Evolutionary conservation across 192 early-diverging fungal species (phyloP).

Genomic region (Diversispora epigaea): DNA sequence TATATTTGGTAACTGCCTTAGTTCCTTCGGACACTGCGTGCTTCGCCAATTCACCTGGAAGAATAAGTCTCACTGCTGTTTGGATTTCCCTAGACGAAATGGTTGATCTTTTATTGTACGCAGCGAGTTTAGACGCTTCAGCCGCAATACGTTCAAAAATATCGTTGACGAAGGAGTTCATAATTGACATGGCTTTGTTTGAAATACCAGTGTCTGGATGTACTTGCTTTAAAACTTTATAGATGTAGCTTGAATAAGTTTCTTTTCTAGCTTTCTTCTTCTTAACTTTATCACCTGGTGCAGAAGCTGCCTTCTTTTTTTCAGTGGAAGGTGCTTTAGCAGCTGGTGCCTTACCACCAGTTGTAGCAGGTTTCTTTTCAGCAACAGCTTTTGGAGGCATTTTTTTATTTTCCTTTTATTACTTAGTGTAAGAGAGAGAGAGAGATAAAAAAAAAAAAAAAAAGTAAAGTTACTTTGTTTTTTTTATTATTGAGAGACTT

Average conservation of each 20-base stretch:
- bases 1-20: slow-evolving; percentile 98
- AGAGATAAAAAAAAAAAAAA: too few species aligned
- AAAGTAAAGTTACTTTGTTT: too few species aligned
- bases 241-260: slow-evolving; percentile 84
- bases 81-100: slow-evolving; percentile 97
- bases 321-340: slow-evolving; percentile 41
- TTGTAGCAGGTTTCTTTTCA: slow-evolving; percentile 65
- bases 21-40: slow-evolving; percentile 98
- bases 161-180: slow-evolving; percentile 97
- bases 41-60: slow-evolving; percentile 91
- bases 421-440: not conserved
- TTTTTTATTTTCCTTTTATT: not conserved
- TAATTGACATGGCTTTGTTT: slow-evolving; percentile 94
- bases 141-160: slow-evolving; percentile 94
- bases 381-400: slow-evolving; percentile 32
- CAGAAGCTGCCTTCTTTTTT: slow-evolving; percentile 32
- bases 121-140: slow-evolving; percentile 80
- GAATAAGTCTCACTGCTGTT: slow-evolving; percentile 62
- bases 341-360: slow-evolving; percentile 51
- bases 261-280: slow-evolving; percentile 61
- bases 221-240: slow-evolving; percentile 94
- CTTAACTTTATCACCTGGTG: slow-evolving; percentile 18
- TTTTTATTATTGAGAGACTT: too few species aligned
- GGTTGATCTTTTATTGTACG: slow-evolving; percentile 95
- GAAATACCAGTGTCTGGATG: slow-evolving; percentile 96